phyloP scores from a whole-genome alignment of 345 rosid genomes.

The Mallotus nudiflorus region DNA sequence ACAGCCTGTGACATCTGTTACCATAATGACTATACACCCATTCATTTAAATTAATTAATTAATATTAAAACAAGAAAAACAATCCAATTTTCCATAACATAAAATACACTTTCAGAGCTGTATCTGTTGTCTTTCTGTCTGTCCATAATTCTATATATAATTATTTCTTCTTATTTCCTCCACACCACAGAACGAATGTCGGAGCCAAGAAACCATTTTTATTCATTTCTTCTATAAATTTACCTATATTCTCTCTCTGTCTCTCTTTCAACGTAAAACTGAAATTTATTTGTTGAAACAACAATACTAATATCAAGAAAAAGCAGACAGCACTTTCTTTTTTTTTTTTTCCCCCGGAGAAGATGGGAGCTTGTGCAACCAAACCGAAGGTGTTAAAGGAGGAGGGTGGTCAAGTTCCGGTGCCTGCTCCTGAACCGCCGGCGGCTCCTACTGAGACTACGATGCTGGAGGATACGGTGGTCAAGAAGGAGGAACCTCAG shows the following conservation, averaged over 20 bases:
- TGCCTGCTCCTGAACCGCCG: slow-evolving; percentile 9
- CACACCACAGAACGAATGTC: slow-evolving; percentile 35
- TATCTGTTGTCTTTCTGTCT: slow-evolving; percentile 24
- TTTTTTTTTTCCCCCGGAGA: background rate
- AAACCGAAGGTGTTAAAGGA: slow-evolving; percentile 50
- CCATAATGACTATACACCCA: too few relatives aligned
- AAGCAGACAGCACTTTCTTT: background rate
- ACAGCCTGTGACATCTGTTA: too few relatives aligned
- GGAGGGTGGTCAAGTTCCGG: slow-evolving; percentile 26
- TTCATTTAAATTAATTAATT: too few relatives aligned
- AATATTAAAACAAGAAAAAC: too few relatives aligned
- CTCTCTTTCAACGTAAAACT: background rate
- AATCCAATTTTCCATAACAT: too few relatives aligned
- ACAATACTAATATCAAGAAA: background rate
- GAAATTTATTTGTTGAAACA: background rate
- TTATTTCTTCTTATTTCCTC: background rate
- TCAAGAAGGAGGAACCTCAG: slow-evolving; percentile 13
- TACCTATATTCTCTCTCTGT: background rate
- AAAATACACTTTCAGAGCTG: slow-evolving; percentile 15
- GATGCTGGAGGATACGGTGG: slow-evolving; percentile 15
- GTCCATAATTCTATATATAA: background rate
- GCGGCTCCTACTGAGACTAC: background rate
- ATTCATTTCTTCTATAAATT: background rate
- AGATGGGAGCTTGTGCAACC: slow-evolving; percentile 56
- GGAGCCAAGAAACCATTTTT: slow-evolving; percentile 15